These are phyloP conservation scores for Candida sakaeoensis DNA, from an alignment of 805 yeast species.

Conservation along the genomic window DNA sequence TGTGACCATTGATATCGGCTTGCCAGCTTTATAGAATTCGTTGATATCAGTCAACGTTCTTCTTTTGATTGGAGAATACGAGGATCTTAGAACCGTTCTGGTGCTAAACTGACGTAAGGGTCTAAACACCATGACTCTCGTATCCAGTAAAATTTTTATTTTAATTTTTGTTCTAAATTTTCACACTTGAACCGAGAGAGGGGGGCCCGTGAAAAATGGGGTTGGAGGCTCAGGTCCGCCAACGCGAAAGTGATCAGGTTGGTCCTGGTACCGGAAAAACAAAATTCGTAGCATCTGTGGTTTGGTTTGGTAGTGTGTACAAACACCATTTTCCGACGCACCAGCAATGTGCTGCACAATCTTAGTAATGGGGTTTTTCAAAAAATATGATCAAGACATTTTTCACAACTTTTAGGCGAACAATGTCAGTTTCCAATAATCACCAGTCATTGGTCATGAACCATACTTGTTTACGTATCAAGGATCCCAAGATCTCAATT, in stretches of 20 bases:
- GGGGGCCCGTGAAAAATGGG: not conserved
- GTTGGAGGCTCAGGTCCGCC: no score
- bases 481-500: conserved; percentile 71
- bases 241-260: no score
- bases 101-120: conserved; percentile 1
- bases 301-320: not conserved
- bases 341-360: not conserved
- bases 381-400: no score
- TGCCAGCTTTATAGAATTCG: conserved; percentile 15
- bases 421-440: conserved; percentile 30
- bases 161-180: not conserved
- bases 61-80: conserved; percentile 12
- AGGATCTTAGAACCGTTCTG: conserved; percentile 8
- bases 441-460: conserved; percentile 45
- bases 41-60: conserved; percentile 21
- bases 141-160: not conserved
- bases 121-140: not conserved
- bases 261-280: no score
- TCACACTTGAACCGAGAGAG: not conserved
- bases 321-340: not conserved
- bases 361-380: not conserved
- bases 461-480: conserved; percentile 76
- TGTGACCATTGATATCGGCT: conserved; percentile 52
- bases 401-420: not conserved
- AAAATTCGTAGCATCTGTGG: no score